Percentiles rank a stretch among this genome's conserved stretches.
Conservation (phyloP, 2,329 filamentous ascomycete species). For the Atkinsonella texensis region DNA sequence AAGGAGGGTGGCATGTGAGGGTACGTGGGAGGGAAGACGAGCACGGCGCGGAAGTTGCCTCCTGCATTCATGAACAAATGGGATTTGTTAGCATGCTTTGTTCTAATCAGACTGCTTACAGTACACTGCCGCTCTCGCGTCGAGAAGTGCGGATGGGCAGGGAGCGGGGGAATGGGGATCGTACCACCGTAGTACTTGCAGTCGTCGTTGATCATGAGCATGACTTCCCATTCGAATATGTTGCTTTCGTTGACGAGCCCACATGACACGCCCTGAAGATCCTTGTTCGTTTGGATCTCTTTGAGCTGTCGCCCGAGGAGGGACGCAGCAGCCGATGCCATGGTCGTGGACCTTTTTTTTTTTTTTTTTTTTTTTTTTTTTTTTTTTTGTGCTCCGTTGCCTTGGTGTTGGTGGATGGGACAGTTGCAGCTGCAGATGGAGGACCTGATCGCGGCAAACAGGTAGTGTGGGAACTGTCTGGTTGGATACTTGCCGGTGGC, state of each 20-base stretch:
- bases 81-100: background rate
- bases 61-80: slow-evolving; percentile 36
- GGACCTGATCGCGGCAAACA: no score
- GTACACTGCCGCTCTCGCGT: no score
- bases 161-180: slow-evolving; percentile 12
- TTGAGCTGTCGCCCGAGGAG: slow-evolving; percentile 80
- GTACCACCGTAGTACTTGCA: slow-evolving; percentile 86
- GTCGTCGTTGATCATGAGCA: slow-evolving; percentile 96
- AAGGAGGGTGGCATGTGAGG: slow-evolving; percentile 81
- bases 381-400: no score
- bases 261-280: slow-evolving; percentile 88
- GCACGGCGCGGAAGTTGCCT: slow-evolving; percentile 78
- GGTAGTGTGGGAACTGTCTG: no score
- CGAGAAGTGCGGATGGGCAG: background rate
- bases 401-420: no score
- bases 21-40: slow-evolving; percentile 76
- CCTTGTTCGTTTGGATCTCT: slow-evolving; percentile 83
- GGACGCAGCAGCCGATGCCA: slow-evolving; percentile 45
- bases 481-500: no score
- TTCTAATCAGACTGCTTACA: background rate
- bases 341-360: slow-evolving; percentile 10
- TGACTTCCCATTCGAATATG: slow-evolving; percentile 96
- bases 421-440: no score
- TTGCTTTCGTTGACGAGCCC: slow-evolving; percentile 76
- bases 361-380: no score